phyloP scores from a whole-genome alignment of 2,329 filamentous ascomycete genomes.

The Colletotrichum falcatum region DNA sequence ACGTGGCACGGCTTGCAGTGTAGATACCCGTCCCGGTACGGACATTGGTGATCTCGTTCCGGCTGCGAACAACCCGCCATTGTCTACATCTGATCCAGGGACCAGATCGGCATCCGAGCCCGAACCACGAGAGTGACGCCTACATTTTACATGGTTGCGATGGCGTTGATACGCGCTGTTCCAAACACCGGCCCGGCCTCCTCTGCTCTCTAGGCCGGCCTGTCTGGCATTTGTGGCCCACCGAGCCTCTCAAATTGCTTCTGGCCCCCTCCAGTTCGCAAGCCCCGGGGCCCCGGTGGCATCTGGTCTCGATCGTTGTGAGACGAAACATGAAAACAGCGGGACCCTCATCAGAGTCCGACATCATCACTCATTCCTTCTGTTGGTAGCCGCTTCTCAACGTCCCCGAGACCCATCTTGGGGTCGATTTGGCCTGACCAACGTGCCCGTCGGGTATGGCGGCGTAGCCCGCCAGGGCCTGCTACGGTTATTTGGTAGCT shows the following conservation, averaged over 20 bases:
- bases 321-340: conserved; percentile 36
- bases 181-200: conserved; percentile 12
- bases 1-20: not conserved
- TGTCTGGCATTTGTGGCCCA: conserved; percentile 23
- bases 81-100: conserved; percentile 6
- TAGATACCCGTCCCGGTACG: not conserved
- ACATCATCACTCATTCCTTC: conserved; percentile 15
- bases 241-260: conserved; percentile 25
- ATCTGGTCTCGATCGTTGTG: conserved; percentile 28
- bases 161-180: conserved; percentile 2
- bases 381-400: conserved; percentile 9
- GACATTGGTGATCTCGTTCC: conserved; percentile 19
- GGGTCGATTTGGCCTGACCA: conserved; percentile 11
- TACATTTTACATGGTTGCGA: not conserved
- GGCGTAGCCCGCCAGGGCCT: not conserved
- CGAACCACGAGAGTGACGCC: conserved; percentile 20
- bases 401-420: conserved; percentile 30
- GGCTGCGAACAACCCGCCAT: conserved; percentile 10
- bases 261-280: conserved; percentile 35
- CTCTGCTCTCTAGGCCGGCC: conserved; percentile 18
- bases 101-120: conserved; percentile 24
- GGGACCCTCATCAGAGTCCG: conserved; percentile 20
- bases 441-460: conserved; percentile 7
- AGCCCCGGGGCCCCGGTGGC: conserved; percentile 32
- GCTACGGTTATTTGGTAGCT: not conserved